Percentiles rank a stretch among this genome's conserved stretches.
These are phyloP conservation scores for Xylaria multiplex DNA, from an alignment of 2,329 filamentous ascomycete genomes.

Conservation along the genomic window DNA sequence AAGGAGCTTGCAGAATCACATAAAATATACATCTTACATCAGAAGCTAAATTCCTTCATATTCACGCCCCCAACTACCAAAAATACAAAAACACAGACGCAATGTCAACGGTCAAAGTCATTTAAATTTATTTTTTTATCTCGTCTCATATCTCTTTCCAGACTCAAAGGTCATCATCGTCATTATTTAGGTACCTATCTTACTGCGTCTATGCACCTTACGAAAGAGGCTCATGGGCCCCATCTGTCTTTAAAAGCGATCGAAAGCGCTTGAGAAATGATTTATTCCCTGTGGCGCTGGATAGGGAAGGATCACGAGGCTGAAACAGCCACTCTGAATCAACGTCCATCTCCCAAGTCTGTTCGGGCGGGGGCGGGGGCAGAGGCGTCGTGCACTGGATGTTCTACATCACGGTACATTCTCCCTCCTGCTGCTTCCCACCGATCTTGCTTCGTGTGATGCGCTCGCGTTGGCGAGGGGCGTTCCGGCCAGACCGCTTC, in stretches of 20 bases:
- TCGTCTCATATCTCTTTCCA: conserved; percentile 5
- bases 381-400: conserved; percentile 28
- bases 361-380: background rate
- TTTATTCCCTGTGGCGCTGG: conserved; percentile 5
- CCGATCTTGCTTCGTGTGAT: conserved; percentile 82
- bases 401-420: conserved; percentile 82
- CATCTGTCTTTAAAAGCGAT: conserved; percentile 5
- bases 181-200: conserved; percentile 10
- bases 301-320: conserved; percentile 12
- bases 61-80: too few species aligned
- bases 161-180: conserved; percentile 5
- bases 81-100: background rate
- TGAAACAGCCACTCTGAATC: conserved; percentile 30
- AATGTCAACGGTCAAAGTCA: background rate
- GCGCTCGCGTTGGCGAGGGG: conserved; percentile 77
- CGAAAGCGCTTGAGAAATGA: conserved; percentile 26
- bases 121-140: background rate
- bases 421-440: conserved; percentile 83
- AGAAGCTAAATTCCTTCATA: background rate
- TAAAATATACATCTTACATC: background rate
- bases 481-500: conserved; percentile 79
- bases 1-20: too few species aligned
- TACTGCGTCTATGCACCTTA: conserved; percentile 5
- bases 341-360: conserved; percentile 28
- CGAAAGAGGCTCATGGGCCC: background rate